These are phyloP conservation scores for Xylaria sp. DNA, from an alignment of 2,329 filamentous ascomycete species.

Conservation along the genomic window DNA sequence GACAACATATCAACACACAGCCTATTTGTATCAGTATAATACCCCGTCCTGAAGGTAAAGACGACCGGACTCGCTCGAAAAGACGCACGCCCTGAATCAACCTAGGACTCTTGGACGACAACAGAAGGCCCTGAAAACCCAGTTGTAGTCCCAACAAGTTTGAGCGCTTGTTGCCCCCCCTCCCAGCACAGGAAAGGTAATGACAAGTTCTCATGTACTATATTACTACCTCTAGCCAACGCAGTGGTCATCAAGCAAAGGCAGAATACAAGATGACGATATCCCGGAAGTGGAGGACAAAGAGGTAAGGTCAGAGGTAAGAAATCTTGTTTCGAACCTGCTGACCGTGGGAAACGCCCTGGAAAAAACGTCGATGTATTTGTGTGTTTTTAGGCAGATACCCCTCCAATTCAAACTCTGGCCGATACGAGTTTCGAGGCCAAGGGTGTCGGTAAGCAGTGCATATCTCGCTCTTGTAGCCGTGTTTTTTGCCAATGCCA, in stretches of 20 bases:
- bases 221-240: slow-evolving; percentile 35
- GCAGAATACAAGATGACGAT: slow-evolving; percentile 32
- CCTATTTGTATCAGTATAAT: slow-evolving; percentile 30
- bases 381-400: slow-evolving; percentile 12
- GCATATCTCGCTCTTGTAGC: background rate
- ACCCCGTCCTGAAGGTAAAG: slow-evolving; percentile 28
- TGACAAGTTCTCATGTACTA: slow-evolving; percentile 32
- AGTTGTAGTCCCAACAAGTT: slow-evolving; percentile 8
- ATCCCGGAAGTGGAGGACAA: slow-evolving; percentile 27
- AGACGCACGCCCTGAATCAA: slow-evolving; percentile 4
- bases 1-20: slow-evolving; percentile 7
- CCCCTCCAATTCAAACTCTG: slow-evolving; percentile 4
- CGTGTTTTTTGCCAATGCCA: background rate
- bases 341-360: slow-evolving; percentile 30
- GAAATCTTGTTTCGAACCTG: slow-evolving; percentile 44
- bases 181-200: slow-evolving; percentile 40
- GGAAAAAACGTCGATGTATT: slow-evolving; percentile 8
- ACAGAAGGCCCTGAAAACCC: slow-evolving; percentile 1
- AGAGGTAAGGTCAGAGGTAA: slow-evolving; percentile 64
- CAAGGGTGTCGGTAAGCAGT: slow-evolving; percentile 14
- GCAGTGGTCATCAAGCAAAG: slow-evolving; percentile 22
- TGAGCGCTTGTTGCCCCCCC: slow-evolving; percentile 18
- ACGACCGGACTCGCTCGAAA: slow-evolving; percentile 10
- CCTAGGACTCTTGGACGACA: background rate
- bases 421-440: slow-evolving; percentile 10